Evolutionary conservation across 1,284 basidiomycete genomes (phyloP).

Genomic region (Cutaneotrichosporon dermatis): DNA sequence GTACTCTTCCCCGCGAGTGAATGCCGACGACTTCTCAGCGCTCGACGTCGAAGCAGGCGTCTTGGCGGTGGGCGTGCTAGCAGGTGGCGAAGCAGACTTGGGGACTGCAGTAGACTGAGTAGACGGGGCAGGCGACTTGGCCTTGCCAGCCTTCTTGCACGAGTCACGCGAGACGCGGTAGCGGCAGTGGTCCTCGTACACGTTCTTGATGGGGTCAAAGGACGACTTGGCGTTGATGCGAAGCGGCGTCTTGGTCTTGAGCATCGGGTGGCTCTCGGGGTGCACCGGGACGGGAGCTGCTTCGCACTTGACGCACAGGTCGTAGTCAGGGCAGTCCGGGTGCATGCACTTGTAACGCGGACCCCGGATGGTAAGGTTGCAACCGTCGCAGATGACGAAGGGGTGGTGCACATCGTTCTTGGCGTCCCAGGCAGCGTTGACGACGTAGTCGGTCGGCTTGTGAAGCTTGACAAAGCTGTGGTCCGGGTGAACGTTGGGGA

Average conservation of each 20-base stretch:
- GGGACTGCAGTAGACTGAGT: too few species aligned
- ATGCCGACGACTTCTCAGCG: background rate
- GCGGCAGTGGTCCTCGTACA: constrained; percentile 20
- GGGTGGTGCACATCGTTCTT: constrained; percentile 51
- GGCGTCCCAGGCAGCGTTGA: constrained; percentile 34
- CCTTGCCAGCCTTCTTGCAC: background rate
- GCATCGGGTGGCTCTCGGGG: constrained; percentile 65
- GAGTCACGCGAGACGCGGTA: constrained; percentile 5
- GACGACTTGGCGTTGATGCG: constrained; percentile 33
- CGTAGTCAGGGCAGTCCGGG: constrained; percentile 71
- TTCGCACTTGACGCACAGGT: constrained; percentile 77
- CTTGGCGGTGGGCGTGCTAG: background rate
- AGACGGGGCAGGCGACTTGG: background rate
- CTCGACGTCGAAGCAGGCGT: background rate
- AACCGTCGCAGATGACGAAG: constrained; percentile 43
- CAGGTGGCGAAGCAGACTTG: background rate
- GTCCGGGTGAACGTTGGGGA: constrained; percentile 66
- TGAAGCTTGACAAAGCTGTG: constrained; percentile 70
- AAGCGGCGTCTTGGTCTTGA: constrained; percentile 63
- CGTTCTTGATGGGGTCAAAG: constrained; percentile 21
- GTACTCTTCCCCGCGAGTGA: constrained; percentile 13
- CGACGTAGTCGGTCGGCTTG: constrained; percentile 53
- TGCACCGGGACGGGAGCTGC: constrained; percentile 72
- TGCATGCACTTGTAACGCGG: constrained; percentile 64
- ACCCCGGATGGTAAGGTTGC: constrained; percentile 37